Evolutionary conservation across 768 basidiomycete species (phyloP), one percentile per base, ranked within the genome.

Genomic region (Pulveroboletus sp.): DNA sequence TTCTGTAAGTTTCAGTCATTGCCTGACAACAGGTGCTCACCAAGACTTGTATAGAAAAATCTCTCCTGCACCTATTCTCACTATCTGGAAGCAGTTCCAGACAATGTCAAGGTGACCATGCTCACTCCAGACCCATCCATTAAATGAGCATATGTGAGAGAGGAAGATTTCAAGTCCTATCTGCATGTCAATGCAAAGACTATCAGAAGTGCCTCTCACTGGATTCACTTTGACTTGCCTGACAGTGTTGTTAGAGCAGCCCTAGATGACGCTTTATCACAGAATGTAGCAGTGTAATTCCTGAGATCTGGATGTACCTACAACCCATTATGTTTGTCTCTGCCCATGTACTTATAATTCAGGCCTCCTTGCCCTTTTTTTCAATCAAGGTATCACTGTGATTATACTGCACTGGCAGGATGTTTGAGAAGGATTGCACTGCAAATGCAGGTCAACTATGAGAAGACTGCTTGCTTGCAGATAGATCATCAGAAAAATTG

Each of bases 1-100:
- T 26, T 57, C 59, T n/a, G 60, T 56, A 49, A 16, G 60, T 50
- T 19, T 9, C 16, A 3, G 12, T 5, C 5, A 0, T 46, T 2
- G 4, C 16, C 16, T n/a, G 19, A 2, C 12, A 5, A 1, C 12
- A 1, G 10, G 16, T 27, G 16, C 37, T 47, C 3, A 54, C 32
- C 16, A 12, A 5, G 5, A 29, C 16, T 20, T 5, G 13, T 31
- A 4, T n/a, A 64, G 62, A 52, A 64, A 56, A 63, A 62, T 40
- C 2, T 16, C 0, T 54, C 60, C 9, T 62, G 63, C 63, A 56
- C 60, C n/a, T 62, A 59, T 34, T 24, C 43, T 6, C 51, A 53
- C 43, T 40, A 30, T 2, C 29, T 61, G 0, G 37, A 9, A 24
- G 13, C 20, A 8, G 24, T 9, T 1, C 60, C 56, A 14, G 41